A percentile compares a stretch with the other conserved stretches of the same genome.
phyloP scores from a whole-genome alignment of 2,329 filamentous ascomycete genomes.

The Venturia aucupariae region DNA sequence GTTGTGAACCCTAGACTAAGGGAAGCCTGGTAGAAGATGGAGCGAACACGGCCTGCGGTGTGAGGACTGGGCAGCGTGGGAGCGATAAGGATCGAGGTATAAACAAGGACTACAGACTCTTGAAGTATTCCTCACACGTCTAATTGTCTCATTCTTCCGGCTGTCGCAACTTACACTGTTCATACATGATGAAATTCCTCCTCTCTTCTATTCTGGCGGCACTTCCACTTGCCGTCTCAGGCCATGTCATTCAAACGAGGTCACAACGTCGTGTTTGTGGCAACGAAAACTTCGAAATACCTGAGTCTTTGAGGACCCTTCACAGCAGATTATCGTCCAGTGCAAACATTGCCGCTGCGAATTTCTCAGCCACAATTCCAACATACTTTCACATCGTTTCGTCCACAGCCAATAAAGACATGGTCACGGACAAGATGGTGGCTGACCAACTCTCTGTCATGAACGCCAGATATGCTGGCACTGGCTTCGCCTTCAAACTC shows the following conservation, averaged over 20 bases:
- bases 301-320: neutral
- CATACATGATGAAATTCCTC: neutral
- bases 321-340: neutral
- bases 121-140: neutral
- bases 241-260: neutral
- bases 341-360: neutral
- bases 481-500: conserved; percentile 7
- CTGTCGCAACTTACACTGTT: neutral
- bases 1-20: neutral
- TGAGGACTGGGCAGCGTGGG: neutral
- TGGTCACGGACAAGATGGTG: neutral
- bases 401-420: conserved; percentile 1
- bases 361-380: neutral
- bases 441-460: neutral
- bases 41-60: neutral
- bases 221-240: neutral
- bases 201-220: neutral
- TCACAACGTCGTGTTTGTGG: conserved; percentile 4
- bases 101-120: neutral
- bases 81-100: neutral
- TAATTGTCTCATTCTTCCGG: neutral
- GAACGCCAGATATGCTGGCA: neutral
- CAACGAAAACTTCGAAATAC: neutral
- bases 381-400: conserved; percentile 12
- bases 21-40: neutral